Evolutionary conservation across 495 filamentous ascomycete genomes (phyloP), one percentile per base, ranked within the genome.

Genomic region (Friedmanniomyces endolithicus): DNA sequence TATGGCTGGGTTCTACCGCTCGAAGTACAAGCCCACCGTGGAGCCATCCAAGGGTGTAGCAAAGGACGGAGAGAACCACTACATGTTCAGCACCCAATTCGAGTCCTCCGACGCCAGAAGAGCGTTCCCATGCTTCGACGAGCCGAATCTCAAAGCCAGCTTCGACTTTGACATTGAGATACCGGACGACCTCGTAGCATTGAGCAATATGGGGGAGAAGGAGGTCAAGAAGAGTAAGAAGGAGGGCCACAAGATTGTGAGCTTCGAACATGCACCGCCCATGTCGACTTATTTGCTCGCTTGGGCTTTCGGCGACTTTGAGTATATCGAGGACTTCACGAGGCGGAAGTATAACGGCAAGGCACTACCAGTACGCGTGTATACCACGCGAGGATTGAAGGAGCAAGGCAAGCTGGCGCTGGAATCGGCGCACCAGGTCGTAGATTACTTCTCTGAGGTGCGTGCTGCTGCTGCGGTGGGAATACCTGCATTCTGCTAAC

Each of bases 271-370:
- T 49, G 89, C 85, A 12, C 92, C 92, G 0, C 74, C 88, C 54
- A 98, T 98, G 92, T 95, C 88, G 68, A 95, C 92, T n/a, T 70
- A 85, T 74, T 82, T 98, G 27, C 73, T 95, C 24, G 90, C 92
- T 16, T 98, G 92, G 92, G 90, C 90, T 20, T 78, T 95, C 54
- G 92, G 94, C 56, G 92, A 97, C 65, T 95, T 98, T 56, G 90
- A 95, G 68, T 94, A 94, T 64, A 80, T 96, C 39, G 92, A 98
- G 69, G 84, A 82, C 44, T 85, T 85, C 68, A 98, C 92, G 9
- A 74, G 85, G 62, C 78, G 90, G 48, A 82, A 85, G 70, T 96
- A 98, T 68, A 81, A 90, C 50, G 92, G 87, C 57, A 86, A 86
- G 70, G 82, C 78, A 52, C 75, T 97, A 22, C 92, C 92, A n/a